Conservation (phyloP, 2,329 filamentous ascomycete genomes). For the Trichothecium roseum region DNA sequence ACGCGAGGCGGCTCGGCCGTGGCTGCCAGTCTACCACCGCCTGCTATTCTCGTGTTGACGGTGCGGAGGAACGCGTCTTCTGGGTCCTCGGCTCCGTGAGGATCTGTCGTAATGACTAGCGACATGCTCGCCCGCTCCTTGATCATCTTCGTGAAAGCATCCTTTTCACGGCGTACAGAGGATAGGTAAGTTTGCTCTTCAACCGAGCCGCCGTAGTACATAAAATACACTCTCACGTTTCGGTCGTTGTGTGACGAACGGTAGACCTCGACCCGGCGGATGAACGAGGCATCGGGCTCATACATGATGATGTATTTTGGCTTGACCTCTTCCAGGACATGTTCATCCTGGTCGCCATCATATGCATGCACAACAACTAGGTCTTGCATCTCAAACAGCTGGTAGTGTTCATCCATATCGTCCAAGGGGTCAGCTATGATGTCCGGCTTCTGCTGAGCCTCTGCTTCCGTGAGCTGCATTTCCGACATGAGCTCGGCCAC, state of each 20-base stretch:
- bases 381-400: constrained; percentile 85
- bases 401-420: constrained; percentile 85
- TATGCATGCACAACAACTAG: constrained; percentile 86
- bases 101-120: constrained; percentile 67
- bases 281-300: constrained; percentile 89
- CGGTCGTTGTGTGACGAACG: constrained; percentile 85
- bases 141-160: constrained; percentile 89
- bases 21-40: constrained; percentile 73
- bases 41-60: constrained; percentile 92
- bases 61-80: constrained; percentile 90
- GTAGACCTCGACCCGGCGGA: constrained; percentile 89
- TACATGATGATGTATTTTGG: constrained; percentile 98
- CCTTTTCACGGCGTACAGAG: constrained; percentile 86
- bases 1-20: constrained; percentile 83
- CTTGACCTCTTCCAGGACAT: constrained; percentile 87
- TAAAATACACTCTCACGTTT: constrained; percentile 87
- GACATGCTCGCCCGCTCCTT: constrained; percentile 92
- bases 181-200: constrained; percentile 92
- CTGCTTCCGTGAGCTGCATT: constrained; percentile 69
- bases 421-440: constrained; percentile 69
- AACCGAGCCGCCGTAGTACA: constrained; percentile 91
- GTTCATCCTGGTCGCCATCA: constrained; percentile 90
- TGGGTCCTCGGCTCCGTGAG: constrained; percentile 61
- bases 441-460: constrained; percentile 66
- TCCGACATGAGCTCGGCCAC: constrained; percentile 76